Percentiles rank a stretch among this genome's conserved stretches.
phyloP scores from a whole-genome alignment of 2,329 filamentous ascomycete genomes.

The Colletotrichum spaethianum region DNA sequence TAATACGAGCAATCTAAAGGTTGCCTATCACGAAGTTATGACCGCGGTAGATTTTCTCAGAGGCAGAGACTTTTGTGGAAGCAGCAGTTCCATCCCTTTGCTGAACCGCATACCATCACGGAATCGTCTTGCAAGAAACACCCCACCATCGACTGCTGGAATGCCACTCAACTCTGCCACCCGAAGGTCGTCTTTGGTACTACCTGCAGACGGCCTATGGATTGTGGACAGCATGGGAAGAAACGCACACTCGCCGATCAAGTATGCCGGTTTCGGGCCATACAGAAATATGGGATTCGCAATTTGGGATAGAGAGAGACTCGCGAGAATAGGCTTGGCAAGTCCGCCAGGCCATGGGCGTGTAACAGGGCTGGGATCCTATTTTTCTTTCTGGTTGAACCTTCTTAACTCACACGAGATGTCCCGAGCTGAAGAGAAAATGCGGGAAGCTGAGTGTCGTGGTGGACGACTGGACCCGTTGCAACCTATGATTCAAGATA shows the following conservation, averaged over 20 bases:
- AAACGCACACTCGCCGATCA: slow-evolving; percentile 33
- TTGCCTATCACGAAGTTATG: slow-evolving; percentile 33
- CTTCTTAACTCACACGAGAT: not conserved
- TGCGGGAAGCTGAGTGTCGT: slow-evolving; percentile 28
- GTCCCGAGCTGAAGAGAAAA: slow-evolving; percentile 14
- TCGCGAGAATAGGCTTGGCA: slow-evolving; percentile 16
- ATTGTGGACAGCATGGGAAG: slow-evolving; percentile 36
- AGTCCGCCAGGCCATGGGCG: slow-evolving; percentile 29
- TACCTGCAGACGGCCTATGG: slow-evolving; percentile 34
- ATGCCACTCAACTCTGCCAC: not conserved
- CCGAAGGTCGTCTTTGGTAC: slow-evolving; percentile 6
- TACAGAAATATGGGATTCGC: slow-evolving; percentile 31
- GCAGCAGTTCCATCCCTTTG: no score
- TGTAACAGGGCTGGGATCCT: slow-evolving; percentile 26
- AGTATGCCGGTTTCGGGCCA: slow-evolving; percentile 31
- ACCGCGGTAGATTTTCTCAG: slow-evolving; percentile 20
- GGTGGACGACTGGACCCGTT: slow-evolving; percentile 24
- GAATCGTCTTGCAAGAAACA: not conserved
- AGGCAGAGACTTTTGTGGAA: no score
- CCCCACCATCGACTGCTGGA: not conserved
- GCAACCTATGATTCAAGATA: slow-evolving; percentile 37
- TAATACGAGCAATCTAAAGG: slow-evolving; percentile 28
- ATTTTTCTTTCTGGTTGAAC: slow-evolving; percentile 24
- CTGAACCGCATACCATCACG: not conserved
- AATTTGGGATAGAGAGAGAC: slow-evolving; percentile 30